Evolutionary conservation across 768 basidiomycete species (phyloP), one percentile per base, ranked within the genome.

Genomic region (Neoboletus subvelutipes): DNA sequence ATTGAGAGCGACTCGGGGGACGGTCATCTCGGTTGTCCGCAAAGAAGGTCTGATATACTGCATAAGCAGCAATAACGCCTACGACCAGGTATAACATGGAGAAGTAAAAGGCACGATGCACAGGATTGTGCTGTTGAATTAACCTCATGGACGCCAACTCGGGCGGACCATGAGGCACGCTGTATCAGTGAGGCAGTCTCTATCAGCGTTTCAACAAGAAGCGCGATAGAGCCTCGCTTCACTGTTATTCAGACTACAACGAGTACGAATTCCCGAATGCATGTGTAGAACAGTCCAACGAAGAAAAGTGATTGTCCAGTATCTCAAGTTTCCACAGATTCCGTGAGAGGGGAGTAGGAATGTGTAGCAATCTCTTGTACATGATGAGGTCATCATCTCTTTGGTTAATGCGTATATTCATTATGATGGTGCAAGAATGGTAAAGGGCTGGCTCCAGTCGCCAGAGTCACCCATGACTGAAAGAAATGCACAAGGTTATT

Each of bases 381-480:
- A 57, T 61, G 50, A 33, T 59, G 31, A 53, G n/a, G 52, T 68
- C 64, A 46, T 70, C 45, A 24, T n/a, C 2, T 24, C 46, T 45
- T 64, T 46, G 47, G 33, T 20, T 52, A 50, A n/a, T n/a, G 41
- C 33, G 47, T 26, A 46, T 10, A 8, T 28, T 45, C 55, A 43
- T 71, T 55, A 56, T 6, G 62, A 54, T 22, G 52, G 5, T 22
- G 58, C 54, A 17, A 41, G 5, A 55, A 85, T 84, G 13, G 73
- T 73, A 62, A 84, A 84, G 43, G 51, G 17, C 8, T 67, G 68
- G 29, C 82, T 77, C 50, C 70, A 76, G 62, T 83, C 78, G 33
- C 82, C 82, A 49, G 81, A 83, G 61, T 83, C 81, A 8, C 82
- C 82, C 52, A 82, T 76, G 45, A 83, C 82, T 82, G 50, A 5